Base-by-base conservation (phyloP, 495 filamentous ascomycete species). In the Pseudoneurospora amorphoporcata region DNA sequence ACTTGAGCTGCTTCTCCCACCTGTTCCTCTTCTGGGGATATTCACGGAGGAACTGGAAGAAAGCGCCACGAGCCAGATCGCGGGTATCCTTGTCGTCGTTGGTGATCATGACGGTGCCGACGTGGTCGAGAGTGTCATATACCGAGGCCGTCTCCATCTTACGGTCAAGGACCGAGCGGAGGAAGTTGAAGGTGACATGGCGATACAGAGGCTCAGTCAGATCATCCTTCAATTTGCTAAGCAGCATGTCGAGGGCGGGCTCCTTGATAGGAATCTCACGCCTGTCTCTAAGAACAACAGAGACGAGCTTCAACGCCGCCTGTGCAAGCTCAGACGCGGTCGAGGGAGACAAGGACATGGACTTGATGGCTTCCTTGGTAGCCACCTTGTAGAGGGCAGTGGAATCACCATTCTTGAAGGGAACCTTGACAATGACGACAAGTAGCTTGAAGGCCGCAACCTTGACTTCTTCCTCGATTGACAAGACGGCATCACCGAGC, bases 81-180 rank as follows among this genome's bases (percentile, higher is more conserved):
- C 95, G 87, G 3, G 94, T 92, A 73, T 90, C 88, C 75, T 91
- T 90, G 74, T 94, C 94, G 72, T 97, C 91, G 80, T 97, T 98
- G 35, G 92, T 97, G 72, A 99, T 92, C 94, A 98, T 97, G 81
- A 98, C 90, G n/a, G 86, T 88, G 35, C 92, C 92, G 40, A 98
- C 90, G 74, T 90, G 87, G 77, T 99, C 95, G 69, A 97, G 87
- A 16, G 92, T 89, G 75, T 98, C 94, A 80, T 98, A 99, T 68
- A 98, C 89, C 68, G 92, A 89, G 2, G 94, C 88, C 68, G 96
- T 93, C 71, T 97, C 85, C 68, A 97, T 84, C 80, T 92, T 97
- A 35, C 94, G 87, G 32, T 90, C 89, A 81, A 98, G 88, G 47
- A 98, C 89, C 1, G 92, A 91, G 68, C 92, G 88, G 38, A 99